Percentiles rank a stretch among this genome's conserved stretches.
Conservation (phyloP, 495 filamentous ascomycete genomes). For the Chaetomium cochliodes region DNA sequence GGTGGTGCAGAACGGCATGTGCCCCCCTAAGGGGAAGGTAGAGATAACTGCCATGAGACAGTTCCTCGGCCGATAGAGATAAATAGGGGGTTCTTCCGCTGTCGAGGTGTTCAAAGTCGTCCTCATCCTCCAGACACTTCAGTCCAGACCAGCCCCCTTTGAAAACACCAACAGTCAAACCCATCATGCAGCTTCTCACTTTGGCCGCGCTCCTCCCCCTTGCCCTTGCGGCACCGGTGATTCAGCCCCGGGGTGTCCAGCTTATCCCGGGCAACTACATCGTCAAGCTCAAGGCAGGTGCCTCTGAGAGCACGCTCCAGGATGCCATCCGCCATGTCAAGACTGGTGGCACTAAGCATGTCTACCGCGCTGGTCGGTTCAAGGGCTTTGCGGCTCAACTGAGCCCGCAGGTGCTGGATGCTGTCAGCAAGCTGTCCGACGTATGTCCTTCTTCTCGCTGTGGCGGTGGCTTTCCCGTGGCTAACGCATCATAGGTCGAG, state of each 20-base stretch:
- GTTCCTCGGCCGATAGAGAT: neutral
- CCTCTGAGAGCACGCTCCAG: constrained; percentile 37
- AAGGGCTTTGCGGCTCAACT: constrained; percentile 46
- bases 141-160: neutral
- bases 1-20: neutral
- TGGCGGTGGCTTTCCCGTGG: neutral
- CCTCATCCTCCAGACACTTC: neutral
- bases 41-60: neutral
- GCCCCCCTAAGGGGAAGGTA: constrained; percentile 16
- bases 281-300: constrained; percentile 53
- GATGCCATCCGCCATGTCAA: constrained; percentile 34
- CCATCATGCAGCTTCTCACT: constrained; percentile 26
- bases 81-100: constrained; percentile 13
- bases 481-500: constrained; percentile 40
- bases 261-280: constrained; percentile 54
- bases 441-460: constrained; percentile 22
- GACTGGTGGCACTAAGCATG: constrained; percentile 36
- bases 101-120: neutral
- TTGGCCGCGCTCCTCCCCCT: constrained; percentile 26
- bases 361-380: constrained; percentile 42
- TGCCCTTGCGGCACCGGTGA: constrained; percentile 35
- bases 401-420: constrained; percentile 37
- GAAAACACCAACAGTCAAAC: neutral
- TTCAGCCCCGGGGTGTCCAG: constrained; percentile 38
- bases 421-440: constrained; percentile 45